Conservation (phyloP, 2,329 filamentous ascomycete species). For the Beauveria caledonica region DNA sequence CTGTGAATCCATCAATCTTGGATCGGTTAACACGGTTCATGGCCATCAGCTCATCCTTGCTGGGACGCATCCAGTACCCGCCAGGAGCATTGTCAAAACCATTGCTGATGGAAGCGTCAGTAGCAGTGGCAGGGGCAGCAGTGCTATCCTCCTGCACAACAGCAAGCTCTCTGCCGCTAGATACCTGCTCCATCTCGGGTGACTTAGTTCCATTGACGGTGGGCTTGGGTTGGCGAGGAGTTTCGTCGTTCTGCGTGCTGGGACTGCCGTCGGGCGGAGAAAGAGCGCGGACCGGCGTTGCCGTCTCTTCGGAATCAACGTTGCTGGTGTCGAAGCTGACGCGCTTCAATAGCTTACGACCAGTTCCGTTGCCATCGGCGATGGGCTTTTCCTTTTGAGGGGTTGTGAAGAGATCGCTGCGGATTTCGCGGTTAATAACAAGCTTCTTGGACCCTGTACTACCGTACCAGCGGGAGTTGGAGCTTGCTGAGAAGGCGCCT, state of each 20-base stretch:
- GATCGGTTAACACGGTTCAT: slow-evolving; percentile 76
- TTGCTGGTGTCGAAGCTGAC: slow-evolving; percentile 80
- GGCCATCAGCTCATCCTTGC: slow-evolving; percentile 62
- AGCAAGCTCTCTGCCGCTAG: slow-evolving; percentile 66
- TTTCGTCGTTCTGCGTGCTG: slow-evolving; percentile 26
- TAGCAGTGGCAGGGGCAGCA: slow-evolving; percentile 23
- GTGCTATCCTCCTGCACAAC: slow-evolving; percentile 66
- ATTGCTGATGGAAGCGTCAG: slow-evolving; percentile 12
- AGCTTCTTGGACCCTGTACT: slow-evolving; percentile 75
- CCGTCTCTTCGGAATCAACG: slow-evolving; percentile 28
- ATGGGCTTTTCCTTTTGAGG: slow-evolving; percentile 44
- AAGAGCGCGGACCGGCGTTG: slow-evolving; percentile 26
- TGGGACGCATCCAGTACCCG: slow-evolving; percentile 80
- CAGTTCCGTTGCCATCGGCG: slow-evolving; percentile 32
- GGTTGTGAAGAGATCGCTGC: slow-evolving; percentile 61
- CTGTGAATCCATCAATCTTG: slow-evolving; percentile 64
- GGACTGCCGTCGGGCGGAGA: slow-evolving; percentile 26
- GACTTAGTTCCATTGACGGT: slow-evolving; percentile 29
- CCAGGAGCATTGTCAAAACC: slow-evolving; percentile 50
- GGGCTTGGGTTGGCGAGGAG: slow-evolving; percentile 47
- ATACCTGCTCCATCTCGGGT: slow-evolving; percentile 59
- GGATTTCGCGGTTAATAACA: slow-evolving; percentile 81
- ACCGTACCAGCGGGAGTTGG: slow-evolving; percentile 55
- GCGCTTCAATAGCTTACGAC: slow-evolving; percentile 63
- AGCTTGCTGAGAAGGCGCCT: slow-evolving; percentile 69